A percentile compares a stretch with the other conserved stretches of the same genome.
phyloP scores from a whole-genome alignment of 345 rosid genomes.

The Diplotaxis tenuifolia region DNA sequence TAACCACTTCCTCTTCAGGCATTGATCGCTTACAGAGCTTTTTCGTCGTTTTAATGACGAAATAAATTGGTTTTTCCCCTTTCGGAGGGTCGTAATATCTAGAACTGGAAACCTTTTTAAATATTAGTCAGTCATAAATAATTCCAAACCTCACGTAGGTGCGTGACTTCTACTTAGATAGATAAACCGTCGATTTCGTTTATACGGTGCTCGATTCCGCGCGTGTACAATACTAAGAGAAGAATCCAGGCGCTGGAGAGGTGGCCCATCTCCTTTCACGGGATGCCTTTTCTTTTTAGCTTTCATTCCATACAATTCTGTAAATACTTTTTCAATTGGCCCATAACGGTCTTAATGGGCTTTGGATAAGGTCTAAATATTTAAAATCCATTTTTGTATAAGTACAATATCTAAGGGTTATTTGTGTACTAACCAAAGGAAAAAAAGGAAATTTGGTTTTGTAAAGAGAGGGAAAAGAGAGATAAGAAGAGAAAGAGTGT shows the following conservation, averaged over 20 bases:
- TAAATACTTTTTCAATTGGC: constrained; percentile 4
- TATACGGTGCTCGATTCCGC: not conserved
- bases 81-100: constrained; percentile 21
- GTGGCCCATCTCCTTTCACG: constrained; percentile 27
- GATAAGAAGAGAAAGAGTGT: too few relatives aligned
- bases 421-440: too few relatives aligned
- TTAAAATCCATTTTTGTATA: too few relatives aligned
- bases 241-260: constrained; percentile 2
- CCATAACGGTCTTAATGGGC: constrained; percentile 21
- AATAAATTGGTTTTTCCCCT: constrained; percentile 19
- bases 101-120: constrained; percentile 2
- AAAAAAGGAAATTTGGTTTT: too few relatives aligned
- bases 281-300: not conserved
- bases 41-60: not conserved
- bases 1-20: constrained; percentile 35
- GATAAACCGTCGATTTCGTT: not conserved
- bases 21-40: constrained; percentile 28
- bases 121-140: not conserved
- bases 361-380: constrained; percentile 12
- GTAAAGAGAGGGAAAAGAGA: too few relatives aligned
- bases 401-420: too few relatives aligned
- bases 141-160: not conserved
- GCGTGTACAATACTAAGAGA: not conserved
- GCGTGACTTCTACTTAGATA: not conserved
- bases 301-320: constrained; percentile 24